Conservation (phyloP, 164 flowering plant genomes). For the Cinnamomum micranthum region DNA sequence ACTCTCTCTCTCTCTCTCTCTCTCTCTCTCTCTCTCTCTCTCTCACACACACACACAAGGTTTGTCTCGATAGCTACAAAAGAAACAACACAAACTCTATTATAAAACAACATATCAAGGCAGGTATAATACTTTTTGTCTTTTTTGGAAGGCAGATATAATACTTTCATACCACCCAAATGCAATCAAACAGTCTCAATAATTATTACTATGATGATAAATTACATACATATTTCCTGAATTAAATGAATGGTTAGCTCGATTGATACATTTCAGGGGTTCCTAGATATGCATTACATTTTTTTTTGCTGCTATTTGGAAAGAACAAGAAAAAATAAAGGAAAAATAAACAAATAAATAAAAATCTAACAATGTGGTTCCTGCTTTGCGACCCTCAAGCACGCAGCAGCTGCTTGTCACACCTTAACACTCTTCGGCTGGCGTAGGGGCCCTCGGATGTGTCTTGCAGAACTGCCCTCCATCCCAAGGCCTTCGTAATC, state of each 20-base stretch:
- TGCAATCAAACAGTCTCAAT: too few species aligned
- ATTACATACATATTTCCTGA: neutral
- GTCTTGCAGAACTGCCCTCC: constrained; percentile 42
- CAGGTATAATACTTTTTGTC: too few species aligned
- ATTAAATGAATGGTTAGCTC: neutral
- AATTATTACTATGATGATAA: neutral
- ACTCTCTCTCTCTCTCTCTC: too few species aligned
- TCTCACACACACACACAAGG: too few species aligned
- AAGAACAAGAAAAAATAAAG: neutral
- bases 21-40: too few species aligned
- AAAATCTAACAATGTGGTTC: neutral
- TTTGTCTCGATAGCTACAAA: too few species aligned
- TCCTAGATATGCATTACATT: neutral
- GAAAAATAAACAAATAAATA: neutral
- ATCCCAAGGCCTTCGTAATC: constrained; percentile 59
- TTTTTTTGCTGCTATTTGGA: neutral
- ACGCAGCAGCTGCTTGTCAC: constrained; percentile 35
- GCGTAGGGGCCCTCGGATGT: constrained; percentile 72
- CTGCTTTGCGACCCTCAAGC: neutral
- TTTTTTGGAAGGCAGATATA: too few species aligned
- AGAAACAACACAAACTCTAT: too few species aligned
- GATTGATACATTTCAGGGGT: constrained; percentile 1
- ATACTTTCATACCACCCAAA: too few species aligned
- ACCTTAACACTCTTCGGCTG: constrained; percentile 48
- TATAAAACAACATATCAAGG: too few species aligned